Conservation (phyloP, 106 monocot genomes). For the Phalaenopsis aphrodite region DNA sequence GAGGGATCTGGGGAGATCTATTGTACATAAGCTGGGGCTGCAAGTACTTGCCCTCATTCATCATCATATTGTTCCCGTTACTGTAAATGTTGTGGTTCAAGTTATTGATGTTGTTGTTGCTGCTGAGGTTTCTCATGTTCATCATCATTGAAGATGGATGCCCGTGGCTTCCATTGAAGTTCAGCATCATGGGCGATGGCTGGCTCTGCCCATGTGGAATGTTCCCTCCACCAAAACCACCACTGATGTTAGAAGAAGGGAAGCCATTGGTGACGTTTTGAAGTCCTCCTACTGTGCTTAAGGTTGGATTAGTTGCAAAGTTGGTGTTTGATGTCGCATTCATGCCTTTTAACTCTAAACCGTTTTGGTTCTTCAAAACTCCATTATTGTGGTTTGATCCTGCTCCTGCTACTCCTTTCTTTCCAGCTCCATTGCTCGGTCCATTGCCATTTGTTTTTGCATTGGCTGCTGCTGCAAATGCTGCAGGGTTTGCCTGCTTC, state of each 20-base stretch:
- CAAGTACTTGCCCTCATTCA: slow-evolving; percentile 23
- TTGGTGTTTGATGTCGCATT: not conserved
- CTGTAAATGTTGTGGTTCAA: not conserved
- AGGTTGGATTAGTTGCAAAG: not conserved
- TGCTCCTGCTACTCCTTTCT: not conserved
- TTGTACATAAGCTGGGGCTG: slow-evolving; percentile 55
- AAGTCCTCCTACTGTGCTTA: not conserved
- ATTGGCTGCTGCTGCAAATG: not conserved
- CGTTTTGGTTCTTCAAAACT: slow-evolving; percentile 7
- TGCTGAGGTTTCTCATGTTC: slow-evolving; percentile 11
- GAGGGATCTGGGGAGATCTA: slow-evolving; percentile 35
- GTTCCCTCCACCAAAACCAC: not conserved
- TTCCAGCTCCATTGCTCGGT: slow-evolving; percentile 2
- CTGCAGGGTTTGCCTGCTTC: not conserved
- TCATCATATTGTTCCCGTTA: slow-evolving; percentile 15
- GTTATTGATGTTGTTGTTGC: not conserved
- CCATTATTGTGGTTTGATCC: not conserved
- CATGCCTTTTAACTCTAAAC: not conserved
- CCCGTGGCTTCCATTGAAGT: slow-evolving; percentile 11
- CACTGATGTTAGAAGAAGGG: not conserved
- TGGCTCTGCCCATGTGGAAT: slow-evolving; percentile 5
- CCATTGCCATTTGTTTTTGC: not conserved
- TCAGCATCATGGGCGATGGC: slow-evolving; percentile 23
- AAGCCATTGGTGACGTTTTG: slow-evolving; percentile 11
- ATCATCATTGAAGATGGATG: slow-evolving; percentile 24